Evolutionary conservation across 202 grass and related monocot species (phyloP).

Genomic region (Setaria viridis): DNA sequence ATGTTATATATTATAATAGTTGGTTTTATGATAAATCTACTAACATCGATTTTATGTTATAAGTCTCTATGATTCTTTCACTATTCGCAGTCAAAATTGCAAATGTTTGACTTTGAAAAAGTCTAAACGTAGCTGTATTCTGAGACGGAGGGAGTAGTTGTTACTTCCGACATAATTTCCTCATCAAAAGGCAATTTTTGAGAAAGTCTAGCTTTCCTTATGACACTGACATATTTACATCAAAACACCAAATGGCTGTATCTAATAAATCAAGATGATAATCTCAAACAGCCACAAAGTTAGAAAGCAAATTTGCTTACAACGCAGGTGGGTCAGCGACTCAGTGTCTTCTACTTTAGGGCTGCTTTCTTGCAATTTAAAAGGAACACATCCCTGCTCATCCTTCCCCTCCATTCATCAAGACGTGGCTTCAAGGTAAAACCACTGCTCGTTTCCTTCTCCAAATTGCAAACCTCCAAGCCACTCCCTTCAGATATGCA

Average conservation of each 20-base stretch:
- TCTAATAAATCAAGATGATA: conserved; percentile 47
- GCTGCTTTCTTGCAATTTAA: conserved; percentile 45
- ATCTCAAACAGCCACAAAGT: conserved; percentile 48
- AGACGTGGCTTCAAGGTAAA: background rate
- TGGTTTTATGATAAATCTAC: no score
- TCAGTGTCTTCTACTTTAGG: conserved; percentile 38
- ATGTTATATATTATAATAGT: no score
- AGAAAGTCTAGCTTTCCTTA: conserved; percentile 41
- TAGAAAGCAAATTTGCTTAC: conserved; percentile 47
- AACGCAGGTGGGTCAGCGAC: conserved; percentile 29
- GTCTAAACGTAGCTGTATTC: no score
- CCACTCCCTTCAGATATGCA: conserved; percentile 42
- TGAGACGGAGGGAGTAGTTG: background rate
- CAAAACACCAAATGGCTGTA: conserved; percentile 38
- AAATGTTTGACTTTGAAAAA: no score
- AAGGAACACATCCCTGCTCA: conserved; percentile 37
- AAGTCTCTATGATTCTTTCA: no score
- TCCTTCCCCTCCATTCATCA: conserved; percentile 49
- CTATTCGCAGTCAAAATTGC: no score
- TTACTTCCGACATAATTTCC: conserved; percentile 56
- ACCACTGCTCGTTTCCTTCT: conserved; percentile 13
- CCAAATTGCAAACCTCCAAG: background rate
- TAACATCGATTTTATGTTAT: no score
- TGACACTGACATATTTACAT: conserved; percentile 43
- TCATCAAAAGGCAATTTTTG: conserved; percentile 34